Percentiles rank a stretch among this genome's conserved stretches.
phyloP scores from a whole-genome alignment of 345 rosid genomes.

The Rhizophora mangle region DNA sequence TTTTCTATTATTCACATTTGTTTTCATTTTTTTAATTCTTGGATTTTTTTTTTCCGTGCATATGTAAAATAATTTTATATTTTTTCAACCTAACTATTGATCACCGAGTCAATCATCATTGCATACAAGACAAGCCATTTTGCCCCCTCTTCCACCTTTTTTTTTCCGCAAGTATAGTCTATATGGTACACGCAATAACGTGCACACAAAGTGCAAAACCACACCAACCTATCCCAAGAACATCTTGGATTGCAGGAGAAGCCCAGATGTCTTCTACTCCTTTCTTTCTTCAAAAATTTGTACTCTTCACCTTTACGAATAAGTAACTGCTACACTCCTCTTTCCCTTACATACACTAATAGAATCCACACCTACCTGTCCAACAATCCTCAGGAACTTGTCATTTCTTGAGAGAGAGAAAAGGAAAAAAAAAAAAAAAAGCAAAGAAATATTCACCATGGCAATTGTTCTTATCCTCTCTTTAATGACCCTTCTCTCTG shows the following conservation, averaged over 20 bases:
- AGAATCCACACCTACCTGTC: constrained; percentile 2
- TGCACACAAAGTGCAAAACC: constrained; percentile 25
- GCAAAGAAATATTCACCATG: constrained; percentile 18
- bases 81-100: too few relatives aligned
- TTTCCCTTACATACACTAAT: not conserved
- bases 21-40: too few relatives aligned
- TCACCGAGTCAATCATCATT: too few relatives aligned
- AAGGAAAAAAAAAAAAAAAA: too few relatives aligned
- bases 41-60: too few relatives aligned
- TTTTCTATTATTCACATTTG: too few relatives aligned
- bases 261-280: constrained; percentile 10
- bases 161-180: too few relatives aligned
- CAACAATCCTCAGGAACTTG: not conserved
- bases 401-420: not conserved
- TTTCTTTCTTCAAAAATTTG: not conserved
- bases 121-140: too few relatives aligned
- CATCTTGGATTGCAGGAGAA: constrained; percentile 34
- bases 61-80: too few relatives aligned
- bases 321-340: constrained; percentile 13
- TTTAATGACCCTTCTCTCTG: constrained; percentile 14
- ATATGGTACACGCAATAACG: constrained; percentile 5
- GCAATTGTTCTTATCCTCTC: constrained; percentile 18
- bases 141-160: too few relatives aligned
- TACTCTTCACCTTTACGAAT: constrained; percentile 29
- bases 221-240: constrained; percentile 8